Base-by-base conservation (phyloP, 192 early-diverging fungal genomes). In the Coemansia erecta region DNA sequence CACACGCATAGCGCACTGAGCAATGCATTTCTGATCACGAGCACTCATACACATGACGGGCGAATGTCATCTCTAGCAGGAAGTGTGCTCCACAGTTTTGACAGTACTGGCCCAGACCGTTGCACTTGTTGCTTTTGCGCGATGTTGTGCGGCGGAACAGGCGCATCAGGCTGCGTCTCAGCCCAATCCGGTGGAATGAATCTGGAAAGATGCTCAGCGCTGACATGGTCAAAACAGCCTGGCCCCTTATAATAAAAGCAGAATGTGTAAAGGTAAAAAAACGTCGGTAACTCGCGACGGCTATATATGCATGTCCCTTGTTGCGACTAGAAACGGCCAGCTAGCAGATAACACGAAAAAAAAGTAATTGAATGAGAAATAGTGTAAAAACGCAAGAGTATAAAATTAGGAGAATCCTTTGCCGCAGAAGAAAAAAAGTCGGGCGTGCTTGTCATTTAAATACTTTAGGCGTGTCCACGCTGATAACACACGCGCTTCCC, bases 61-160 rank as follows among this genome's bases (percentile, higher is more conserved):
- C 68, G 63, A 72, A 78, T 13, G 75, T 78, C 69, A 78, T 68
- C 17, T 78, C 75, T 18, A 78, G 61, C 46, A 78, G 50, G 54
- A 78, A 78, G 37, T 78, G 75, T 1, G 75, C 75, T 13, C 65
- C 70, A 39, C 75, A 78, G 65, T 72, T 71, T n/a, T 70, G 75
- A 31, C 75, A 78, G 50, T 56, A 39, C 58, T 72, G 75, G 15
- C 75, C 75, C 13, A 78, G 43, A 2, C 75, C 75, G 13, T 68
- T 78, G 65, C 66, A 67, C 58, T 64, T 63, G 63, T 64, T 72
- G 65, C 41, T 61, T 53, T 68, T 72, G 55, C 75, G 75, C 23
- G 53, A 63, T 19, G 45, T 68, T 10, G 69, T 46, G 4, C 69
- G 70, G 3, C 75, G 69, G 40, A 72, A 78, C 17, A 78, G 41